A percentile compares a stretch with the other conserved stretches of the same genome.
Evolutionary conservation across 176 grass and related monocot species (phyloP).

Genomic region (Echinochloa phyllopogon): DNA sequence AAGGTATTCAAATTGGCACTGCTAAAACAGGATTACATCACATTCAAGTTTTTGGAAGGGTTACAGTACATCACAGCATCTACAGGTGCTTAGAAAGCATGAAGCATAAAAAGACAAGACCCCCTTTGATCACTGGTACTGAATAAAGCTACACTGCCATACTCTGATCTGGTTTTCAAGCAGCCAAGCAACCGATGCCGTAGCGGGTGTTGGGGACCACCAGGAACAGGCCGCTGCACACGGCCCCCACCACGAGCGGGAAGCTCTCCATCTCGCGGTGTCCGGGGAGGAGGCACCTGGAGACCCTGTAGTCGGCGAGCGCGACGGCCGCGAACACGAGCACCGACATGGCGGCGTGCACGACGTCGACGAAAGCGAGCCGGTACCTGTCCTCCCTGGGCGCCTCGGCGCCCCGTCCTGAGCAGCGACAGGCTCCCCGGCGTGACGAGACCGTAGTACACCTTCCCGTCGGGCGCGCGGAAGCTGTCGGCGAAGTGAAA

Average conservation of each 20-base stretch:
- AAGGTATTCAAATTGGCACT: neutral
- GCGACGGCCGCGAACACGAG: conserved; percentile 63
- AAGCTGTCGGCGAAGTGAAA: conserved; percentile 87
- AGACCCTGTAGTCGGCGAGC: conserved; percentile 55
- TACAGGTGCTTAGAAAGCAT: conserved; percentile 29
- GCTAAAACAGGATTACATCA: neutral
- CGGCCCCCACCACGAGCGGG: conserved; percentile 62
- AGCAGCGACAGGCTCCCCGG: conserved; percentile 59
- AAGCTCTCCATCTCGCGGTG: conserved; percentile 67
- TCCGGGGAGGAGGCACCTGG: conserved; percentile 51
- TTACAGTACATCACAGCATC: neutral
- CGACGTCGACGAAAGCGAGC: conserved; percentile 60
- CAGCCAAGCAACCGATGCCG: conserved; percentile 63
- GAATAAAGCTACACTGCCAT: neutral
- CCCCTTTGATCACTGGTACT: neutral
- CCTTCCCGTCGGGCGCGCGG: conserved; percentile 59
- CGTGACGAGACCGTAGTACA: conserved; percentile 72
- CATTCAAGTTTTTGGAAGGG: neutral
- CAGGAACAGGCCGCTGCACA: conserved; percentile 67
- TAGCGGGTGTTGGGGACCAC: conserved; percentile 71
- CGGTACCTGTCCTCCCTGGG: conserved; percentile 60
- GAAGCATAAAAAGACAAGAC: neutral
- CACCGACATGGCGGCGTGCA: conserved; percentile 64
- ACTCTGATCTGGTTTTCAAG: neutral
- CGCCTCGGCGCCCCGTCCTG: conserved; percentile 51